Base-by-base conservation (phyloP, 257 asterid species). In the Plectranthus barbatus region DNA sequence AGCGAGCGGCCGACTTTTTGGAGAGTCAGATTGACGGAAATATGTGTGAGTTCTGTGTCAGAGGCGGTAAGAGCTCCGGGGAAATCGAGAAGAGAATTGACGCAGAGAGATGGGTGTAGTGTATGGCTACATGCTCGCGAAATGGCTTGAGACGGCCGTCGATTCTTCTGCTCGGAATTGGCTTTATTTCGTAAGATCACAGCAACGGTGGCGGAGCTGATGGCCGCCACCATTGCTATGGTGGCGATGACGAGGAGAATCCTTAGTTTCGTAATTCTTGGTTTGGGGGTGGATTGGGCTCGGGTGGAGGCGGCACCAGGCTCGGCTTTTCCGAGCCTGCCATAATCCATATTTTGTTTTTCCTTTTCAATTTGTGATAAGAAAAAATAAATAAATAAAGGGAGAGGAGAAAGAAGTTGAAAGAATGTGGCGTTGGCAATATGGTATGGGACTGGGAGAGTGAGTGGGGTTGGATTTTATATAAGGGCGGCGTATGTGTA, bases 11-110 rank as follows among this genome's bases (percentile, higher is more conserved):
- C 90, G 48, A 86, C 74, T 17, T 78, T 88, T 4, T 77, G 87
- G 5, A 92, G 89, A 3, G 99, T 86, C 74, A 92, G 55, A 58
- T 92, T 92, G 14, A 92, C 88, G 24, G 96, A 77, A 66, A 92
- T 87, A 77, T 92, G 96, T 58, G 85, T 88, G 44, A 92, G 87
- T 48, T 90, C 97, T 40, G 64, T 54, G 29, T 85, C 95, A 62
- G 91, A 72, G 29, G 99, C 99, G 60, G 84, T 15, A 65, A 65
- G 20, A 0, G 97, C 95, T 14, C 99, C 99, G 39, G 99, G 97
- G 56, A 80, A 90, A 1, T 90, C 81, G n/a, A 87, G 65, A 24
- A 93, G 81, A 48, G 99, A 82, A 69, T 79, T 70, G 14, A 87
- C 72, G 45, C 99, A 93, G 33, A 93, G 88, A 37, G 65, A 9